These are phyloP conservation scores for Penicillium argentinense DNA, from an alignment of 495 filamentous ascomycete genomes.

Conservation along the genomic window DNA sequence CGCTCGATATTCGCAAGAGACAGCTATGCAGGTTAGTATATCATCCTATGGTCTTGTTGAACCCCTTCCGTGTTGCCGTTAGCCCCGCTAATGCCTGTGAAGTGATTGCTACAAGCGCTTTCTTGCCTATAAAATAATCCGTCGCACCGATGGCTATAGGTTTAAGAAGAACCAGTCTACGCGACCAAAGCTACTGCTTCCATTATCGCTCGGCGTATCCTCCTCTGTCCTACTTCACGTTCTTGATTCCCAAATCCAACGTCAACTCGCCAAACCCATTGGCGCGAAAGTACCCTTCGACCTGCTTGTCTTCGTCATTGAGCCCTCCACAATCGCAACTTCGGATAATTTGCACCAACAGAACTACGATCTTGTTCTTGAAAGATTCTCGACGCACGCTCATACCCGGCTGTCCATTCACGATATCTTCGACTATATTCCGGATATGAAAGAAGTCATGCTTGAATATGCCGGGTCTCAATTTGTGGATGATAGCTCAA, in stretches of 20 bases:
- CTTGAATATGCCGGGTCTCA: constrained; percentile 24
- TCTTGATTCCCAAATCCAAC: constrained; percentile 64
- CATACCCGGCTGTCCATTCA: constrained; percentile 58
- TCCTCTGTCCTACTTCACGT: constrained; percentile 78
- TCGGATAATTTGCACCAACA: constrained; percentile 23
- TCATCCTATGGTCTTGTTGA: not conserved
- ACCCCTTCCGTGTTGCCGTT: constrained; percentile 9
- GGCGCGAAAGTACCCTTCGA: constrained; percentile 61
- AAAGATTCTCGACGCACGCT: constrained; percentile 58
- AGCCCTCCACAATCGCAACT: constrained; percentile 46
- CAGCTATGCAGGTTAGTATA: constrained; percentile 47
- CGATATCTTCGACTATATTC: constrained; percentile 50
- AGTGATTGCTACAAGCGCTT: constrained; percentile 79
- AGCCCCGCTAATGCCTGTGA: constrained; percentile 10
- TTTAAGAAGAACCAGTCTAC: constrained; percentile 32
- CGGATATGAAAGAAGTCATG: constrained; percentile 31
- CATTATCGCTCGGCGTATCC: constrained; percentile 79
- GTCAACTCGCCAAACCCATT: constrained; percentile 54
- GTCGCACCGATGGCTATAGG: constrained; percentile 70
- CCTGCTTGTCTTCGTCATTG: constrained; percentile 66
- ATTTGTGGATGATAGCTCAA: constrained; percentile 29
- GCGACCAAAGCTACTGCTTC: constrained; percentile 63
- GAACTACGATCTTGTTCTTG: constrained; percentile 37
- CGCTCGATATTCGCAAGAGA: constrained; percentile 42
- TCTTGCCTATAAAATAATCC: constrained; percentile 70